Base-by-base conservation (phyloP, 2,329 filamentous ascomycete genomes). In the Trichoderma guizhouense region DNA sequence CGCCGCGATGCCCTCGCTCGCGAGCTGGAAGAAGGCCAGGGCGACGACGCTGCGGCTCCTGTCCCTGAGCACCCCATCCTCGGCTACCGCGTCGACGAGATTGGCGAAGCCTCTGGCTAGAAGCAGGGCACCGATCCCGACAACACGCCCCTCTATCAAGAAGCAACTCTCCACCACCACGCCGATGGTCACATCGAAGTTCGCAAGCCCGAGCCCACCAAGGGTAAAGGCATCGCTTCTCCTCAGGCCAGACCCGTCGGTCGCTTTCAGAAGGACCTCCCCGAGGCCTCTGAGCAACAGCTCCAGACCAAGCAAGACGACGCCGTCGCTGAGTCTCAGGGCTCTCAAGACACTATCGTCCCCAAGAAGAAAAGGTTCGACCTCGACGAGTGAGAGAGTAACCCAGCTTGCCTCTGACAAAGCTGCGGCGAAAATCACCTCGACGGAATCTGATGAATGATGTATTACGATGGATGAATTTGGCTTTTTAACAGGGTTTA, bases 21-120 rank as follows among this genome's bases (percentile, higher is more conserved):
- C 14, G 34, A 69, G 6, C 39, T 36, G 1, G 65, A 58, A 5
- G 21, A 32, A 2, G 26, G 39, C 3, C 55, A 61, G 1, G 6
- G 18, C 30, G 53, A 67, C 3, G 39, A 53, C 21, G 2, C n/a
- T 15, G n/a, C 39, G 7, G 15, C 9, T 15, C 34, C 53, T 7
- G 21, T 26, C 67, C 18, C 51, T 7, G 62, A 47, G 18, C 18
- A 32, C 7, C 62, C 30, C 12, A 7, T n/a, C n/a, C n/a, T 28
- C 11, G 21, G 32, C 28, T 47, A 53, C 1, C 39, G 24, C 21
- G 67, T 36, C 9, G 67, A 69, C 11, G 67, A 69, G 18, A 15
- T 53, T 43, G 67, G 67, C 15, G 67, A 69, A 28, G 28, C 39
- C 18, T 69, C 67, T 12, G 67, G 55, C n/a, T 62, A 43, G 39